Percentiles rank a stretch among this genome's conserved stretches.
phyloP scores from a whole-genome alignment of 2,329 filamentous ascomycete species.

The Botryosphaeria dothidea region DNA sequence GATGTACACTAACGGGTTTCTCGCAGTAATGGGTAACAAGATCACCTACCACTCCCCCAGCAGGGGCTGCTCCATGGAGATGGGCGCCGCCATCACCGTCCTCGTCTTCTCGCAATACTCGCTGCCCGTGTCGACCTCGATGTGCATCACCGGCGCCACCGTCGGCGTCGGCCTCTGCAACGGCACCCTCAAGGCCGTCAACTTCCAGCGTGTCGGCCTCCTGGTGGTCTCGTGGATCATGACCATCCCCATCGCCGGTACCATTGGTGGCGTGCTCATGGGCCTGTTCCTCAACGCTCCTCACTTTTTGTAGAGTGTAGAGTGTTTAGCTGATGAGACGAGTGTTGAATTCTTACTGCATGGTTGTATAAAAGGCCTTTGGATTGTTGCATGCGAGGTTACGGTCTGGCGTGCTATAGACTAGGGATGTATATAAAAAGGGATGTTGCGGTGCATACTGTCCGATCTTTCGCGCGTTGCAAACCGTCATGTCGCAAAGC shows the following conservation, averaged over 20 bases:
- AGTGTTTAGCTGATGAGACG: background rate
- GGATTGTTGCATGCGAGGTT: background rate
- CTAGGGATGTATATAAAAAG: too few species aligned
- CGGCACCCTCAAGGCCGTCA: conserved; percentile 69
- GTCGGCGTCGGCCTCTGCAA: conserved; percentile 79
- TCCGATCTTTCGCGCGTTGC: too few species aligned
- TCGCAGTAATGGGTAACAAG: conserved; percentile 73
- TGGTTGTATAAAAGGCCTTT: background rate
- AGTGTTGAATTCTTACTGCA: too few species aligned
- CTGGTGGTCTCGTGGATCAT: conserved; percentile 67
- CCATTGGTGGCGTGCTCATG: conserved; percentile 50
- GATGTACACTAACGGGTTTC: too few species aligned
- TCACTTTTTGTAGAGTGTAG: conserved; percentile 48
- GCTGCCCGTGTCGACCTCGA: conserved; percentile 68
- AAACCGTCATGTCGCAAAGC: too few species aligned
- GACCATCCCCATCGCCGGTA: conserved; percentile 64
- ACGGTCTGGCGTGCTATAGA: too few species aligned
- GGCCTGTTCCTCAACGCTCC: conserved; percentile 60
- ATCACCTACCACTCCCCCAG: conserved; percentile 69
- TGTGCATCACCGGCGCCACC: conserved; percentile 78
- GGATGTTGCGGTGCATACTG: too few species aligned
- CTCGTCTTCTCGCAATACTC: conserved; percentile 74
- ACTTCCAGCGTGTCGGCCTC: conserved; percentile 69
- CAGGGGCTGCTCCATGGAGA: conserved; percentile 70
- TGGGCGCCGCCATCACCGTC: conserved; percentile 76